phyloP scores from a whole-genome alignment of 495 filamentous ascomycete species.

The Neurospora sp. region DNA sequence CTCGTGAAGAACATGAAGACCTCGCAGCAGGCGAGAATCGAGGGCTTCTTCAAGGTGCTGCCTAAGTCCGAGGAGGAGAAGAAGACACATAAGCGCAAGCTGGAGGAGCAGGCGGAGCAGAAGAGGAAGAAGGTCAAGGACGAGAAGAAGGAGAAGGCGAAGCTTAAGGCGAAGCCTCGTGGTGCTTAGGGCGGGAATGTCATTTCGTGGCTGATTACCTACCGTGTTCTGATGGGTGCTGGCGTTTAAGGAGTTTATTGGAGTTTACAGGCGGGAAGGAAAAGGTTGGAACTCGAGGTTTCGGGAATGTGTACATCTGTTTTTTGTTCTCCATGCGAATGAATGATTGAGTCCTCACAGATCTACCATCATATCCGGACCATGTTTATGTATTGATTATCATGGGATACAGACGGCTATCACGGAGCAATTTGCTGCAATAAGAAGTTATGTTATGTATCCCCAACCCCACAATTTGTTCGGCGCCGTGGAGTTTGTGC shows the following conservation, averaged over 20 bases:
- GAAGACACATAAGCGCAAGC: slow-evolving; percentile 76
- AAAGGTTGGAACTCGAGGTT: not conserved
- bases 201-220: slow-evolving; percentile 1
- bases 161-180: slow-evolving; percentile 73
- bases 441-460: not conserved
- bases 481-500: not conserved
- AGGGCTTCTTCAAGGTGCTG: slow-evolving; percentile 96
- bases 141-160: slow-evolving; percentile 84
- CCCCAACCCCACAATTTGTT: not conserved
- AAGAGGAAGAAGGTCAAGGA: slow-evolving; percentile 92
- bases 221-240: not conserved
- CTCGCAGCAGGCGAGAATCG: slow-evolving; percentile 80
- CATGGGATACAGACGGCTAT: not conserved
- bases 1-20: slow-evolving; percentile 82
- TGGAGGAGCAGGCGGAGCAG: slow-evolving; percentile 77
- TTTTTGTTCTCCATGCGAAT: not conserved
- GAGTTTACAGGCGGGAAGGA: not conserved
- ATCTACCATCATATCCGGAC: not conserved
- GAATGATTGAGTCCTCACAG: not conserved
- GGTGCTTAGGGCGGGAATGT: slow-evolving; percentile 15
- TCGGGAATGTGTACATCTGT: not conserved
- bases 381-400: not conserved
- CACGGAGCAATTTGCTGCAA: not conserved
- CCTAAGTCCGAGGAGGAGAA: slow-evolving; percentile 80
- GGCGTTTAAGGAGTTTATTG: not conserved